A percentile compares a stretch with the other conserved stretches of the same genome.
Conservation (phyloP, 495 filamentous ascomycete genomes). For the Penicillium dipodomyicola region DNA sequence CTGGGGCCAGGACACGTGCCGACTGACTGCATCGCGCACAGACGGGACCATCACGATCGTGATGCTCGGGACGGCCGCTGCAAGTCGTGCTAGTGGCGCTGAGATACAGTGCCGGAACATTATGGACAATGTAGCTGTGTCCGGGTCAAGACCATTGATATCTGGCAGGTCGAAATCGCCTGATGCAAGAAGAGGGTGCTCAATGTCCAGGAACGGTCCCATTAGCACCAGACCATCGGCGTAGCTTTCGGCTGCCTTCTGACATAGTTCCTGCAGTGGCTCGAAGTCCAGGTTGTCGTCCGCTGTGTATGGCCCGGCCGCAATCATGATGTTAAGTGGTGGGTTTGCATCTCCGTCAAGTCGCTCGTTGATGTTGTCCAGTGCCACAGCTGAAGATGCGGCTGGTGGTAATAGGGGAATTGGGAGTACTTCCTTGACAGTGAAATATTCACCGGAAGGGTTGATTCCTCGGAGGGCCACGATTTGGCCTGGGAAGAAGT, state of each 20-base stretch:
- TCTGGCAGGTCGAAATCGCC: conserved; percentile 90
- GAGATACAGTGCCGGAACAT: conserved; percentile 80
- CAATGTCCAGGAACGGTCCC: conserved; percentile 86
- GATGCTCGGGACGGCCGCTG: conserved; percentile 65
- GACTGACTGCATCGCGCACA: conserved; percentile 77
- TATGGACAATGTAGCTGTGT: conserved; percentile 73
- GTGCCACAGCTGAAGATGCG: conserved; percentile 55
- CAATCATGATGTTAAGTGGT: conserved; percentile 73
- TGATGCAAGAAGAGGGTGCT: conserved; percentile 83
- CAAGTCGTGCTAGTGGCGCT: conserved; percentile 62
- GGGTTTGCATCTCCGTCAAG: conserved; percentile 59
- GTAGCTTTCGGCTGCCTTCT: conserved; percentile 66
- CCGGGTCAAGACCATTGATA: conserved; percentile 63
- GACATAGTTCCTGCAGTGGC: conserved; percentile 75
- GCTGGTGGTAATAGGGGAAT: conserved; percentile 69
- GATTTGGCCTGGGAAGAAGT: conserved; percentile 95
- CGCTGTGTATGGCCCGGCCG: conserved; percentile 85
- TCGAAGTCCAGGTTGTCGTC: conserved; percentile 90
- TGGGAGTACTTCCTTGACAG: conserved; percentile 70
- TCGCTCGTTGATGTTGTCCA: conserved; percentile 64
- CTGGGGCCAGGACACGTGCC: conserved; percentile 88
- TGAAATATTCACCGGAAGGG: conserved; percentile 79
- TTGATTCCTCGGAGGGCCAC: conserved; percentile 85
- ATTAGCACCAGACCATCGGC: conserved; percentile 78
- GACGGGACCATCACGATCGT: conserved; percentile 82